Conservation (phyloP, 2,329 filamentous ascomycete species). For the Tolypocladium paradoxum region DNA sequence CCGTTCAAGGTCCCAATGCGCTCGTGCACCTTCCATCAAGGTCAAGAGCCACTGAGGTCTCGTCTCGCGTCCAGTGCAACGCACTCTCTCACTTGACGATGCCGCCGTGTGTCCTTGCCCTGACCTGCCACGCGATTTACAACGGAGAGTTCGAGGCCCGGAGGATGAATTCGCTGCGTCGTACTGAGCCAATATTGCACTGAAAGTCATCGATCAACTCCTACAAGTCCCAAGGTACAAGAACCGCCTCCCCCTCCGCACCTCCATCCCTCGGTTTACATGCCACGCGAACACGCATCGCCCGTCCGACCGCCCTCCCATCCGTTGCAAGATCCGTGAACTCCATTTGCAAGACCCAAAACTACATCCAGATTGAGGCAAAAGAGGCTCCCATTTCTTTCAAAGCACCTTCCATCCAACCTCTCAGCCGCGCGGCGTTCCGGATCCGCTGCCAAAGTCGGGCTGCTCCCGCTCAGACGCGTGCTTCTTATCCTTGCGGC, state of each 20-base stretch:
- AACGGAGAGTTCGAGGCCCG: background rate
- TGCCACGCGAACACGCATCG: conserved; percentile 7
- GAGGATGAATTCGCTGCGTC: background rate
- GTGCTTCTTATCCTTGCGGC: conserved; percentile 70
- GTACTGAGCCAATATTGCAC: background rate
- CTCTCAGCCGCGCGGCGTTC: conserved; percentile 17
- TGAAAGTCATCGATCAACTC: conserved; percentile 9
- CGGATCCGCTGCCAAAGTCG: conserved; percentile 41
- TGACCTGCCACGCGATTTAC: background rate
- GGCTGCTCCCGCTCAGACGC: conserved; percentile 47
- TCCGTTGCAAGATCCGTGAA: conserved; percentile 19
- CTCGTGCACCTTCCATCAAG: background rate
- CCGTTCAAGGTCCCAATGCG: background rate
- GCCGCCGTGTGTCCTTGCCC: background rate
- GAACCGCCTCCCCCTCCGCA: background rate
- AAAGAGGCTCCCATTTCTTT: conserved; percentile 2
- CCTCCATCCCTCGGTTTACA: conserved; percentile 7
- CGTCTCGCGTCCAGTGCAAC: background rate
- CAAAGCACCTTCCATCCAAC: background rate
- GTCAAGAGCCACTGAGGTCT: background rate
- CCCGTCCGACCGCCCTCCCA: conserved; percentile 3
- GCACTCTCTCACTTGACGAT: background rate
- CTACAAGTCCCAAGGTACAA: conserved; percentile 8
- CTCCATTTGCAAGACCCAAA: conserved; percentile 28
- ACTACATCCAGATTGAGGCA: conserved; percentile 26